Conservation (phyloP, 106 monocot species). For the Dendrobium huoshanense region DNA sequence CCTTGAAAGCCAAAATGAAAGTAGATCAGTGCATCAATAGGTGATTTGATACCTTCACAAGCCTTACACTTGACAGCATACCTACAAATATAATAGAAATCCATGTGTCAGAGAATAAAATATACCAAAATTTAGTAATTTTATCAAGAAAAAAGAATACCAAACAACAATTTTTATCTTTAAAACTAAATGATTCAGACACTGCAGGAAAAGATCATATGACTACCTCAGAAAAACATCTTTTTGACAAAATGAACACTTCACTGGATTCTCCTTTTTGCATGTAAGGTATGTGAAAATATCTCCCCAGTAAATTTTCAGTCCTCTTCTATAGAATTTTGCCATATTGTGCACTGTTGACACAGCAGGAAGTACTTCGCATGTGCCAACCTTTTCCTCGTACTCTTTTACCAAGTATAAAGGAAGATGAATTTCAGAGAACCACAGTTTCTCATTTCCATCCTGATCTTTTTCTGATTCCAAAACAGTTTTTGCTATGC, state of each 20-base stretch:
- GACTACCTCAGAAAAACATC: constrained; percentile 58
- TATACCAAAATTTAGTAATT: constrained; percentile 2
- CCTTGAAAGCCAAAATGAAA: not conserved
- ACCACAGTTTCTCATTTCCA: constrained; percentile 63
- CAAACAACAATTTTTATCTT: not conserved
- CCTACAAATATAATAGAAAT: constrained; percentile 29
- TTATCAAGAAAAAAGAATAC: not conserved
- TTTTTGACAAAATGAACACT: constrained; percentile 53
- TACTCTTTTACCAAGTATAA: constrained; percentile 73
- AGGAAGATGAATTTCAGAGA: constrained; percentile 69
- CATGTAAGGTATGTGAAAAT: constrained; percentile 60
- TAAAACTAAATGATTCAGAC: not conserved
- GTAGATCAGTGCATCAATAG: not conserved
- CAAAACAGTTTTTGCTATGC: constrained; percentile 66
- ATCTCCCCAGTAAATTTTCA: constrained; percentile 29
- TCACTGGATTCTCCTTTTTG: constrained; percentile 44
- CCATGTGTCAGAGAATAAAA: not conserved
- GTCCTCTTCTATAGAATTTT: constrained; percentile 23
- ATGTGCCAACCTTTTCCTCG: constrained; percentile 38
- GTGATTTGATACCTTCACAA: constrained; percentile 64
- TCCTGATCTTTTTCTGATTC: constrained; percentile 37
- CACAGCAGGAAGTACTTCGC: constrained; percentile 1
- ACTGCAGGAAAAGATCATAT: not conserved
- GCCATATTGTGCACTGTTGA: constrained; percentile 6
- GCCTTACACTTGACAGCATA: constrained; percentile 51